Base-by-base conservation (phyloP, 345 rosid genomes). In the Salix viminalis region DNA sequence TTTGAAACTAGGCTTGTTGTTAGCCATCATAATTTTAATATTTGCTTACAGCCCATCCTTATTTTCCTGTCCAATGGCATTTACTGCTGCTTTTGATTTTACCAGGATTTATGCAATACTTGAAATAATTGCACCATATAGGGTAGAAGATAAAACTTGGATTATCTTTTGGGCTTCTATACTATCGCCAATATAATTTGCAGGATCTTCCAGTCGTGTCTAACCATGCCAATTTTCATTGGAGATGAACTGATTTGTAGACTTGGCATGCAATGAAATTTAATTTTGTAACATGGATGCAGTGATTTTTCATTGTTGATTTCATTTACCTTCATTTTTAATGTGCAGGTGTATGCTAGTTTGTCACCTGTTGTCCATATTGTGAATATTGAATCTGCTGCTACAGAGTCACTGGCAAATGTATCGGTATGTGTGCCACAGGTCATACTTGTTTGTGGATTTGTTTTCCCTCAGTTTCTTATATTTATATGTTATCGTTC, bases 301-400 rank as follows among this genome's bases (percentile, higher is more conserved):
- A 30, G 9, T 70, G n/a, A 2, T 9, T 34, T 34, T 44, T 39
- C 28, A 12, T 6, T 41, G 24, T 66, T 67, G 32, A 64, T 54
- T 50, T 58, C 19, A 37, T 73, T 75, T 72, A 68, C 65, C 69
- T n/a, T 79, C 32, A 21, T 16, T 69, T 46, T 61, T 41, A 41
- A 48, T 84, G 61, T 86, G 84, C 89, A 90, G 94, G 94, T 86
- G 72, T 90, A 90, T 84, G 77, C 92, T 61, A 90, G 92, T 77
- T 67, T 90, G 79, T 85, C 85, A 64, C 79, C 91, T 46, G 65
- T 89, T 70, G 94, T 86, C 60, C 91, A 90, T 76, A 86, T 90
- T 65, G 92, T 90, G 46, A 78, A 86, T 83, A 79, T 89, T 75
- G 81, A 81, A 64, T 87, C 92, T 69, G 72, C 86, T 69, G 50